These are phyloP conservation scores for Dendrostoma leiphaemia DNA, from an alignment of 2,329 filamentous ascomycete species.

Conservation along the genomic window DNA sequence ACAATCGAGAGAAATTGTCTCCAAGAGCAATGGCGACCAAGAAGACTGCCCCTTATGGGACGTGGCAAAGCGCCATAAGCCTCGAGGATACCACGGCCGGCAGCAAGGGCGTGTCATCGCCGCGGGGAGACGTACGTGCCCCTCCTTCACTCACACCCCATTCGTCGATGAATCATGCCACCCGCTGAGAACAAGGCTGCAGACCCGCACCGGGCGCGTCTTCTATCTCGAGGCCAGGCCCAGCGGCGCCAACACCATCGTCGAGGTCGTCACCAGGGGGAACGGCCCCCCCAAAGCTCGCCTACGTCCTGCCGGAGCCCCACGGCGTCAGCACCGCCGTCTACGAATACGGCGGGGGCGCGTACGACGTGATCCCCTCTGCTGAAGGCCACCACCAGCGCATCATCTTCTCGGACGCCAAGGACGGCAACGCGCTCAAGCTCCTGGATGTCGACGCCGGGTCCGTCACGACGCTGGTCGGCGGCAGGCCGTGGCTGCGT, in stretches of 20 bases:
- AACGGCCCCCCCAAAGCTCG: not conserved
- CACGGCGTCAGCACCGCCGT: slow-evolving; percentile 9
- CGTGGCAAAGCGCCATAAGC: slow-evolving; percentile 39
- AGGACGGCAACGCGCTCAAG: slow-evolving; percentile 38
- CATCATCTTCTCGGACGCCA: slow-evolving; percentile 45
- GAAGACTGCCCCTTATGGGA: slow-evolving; percentile 32
- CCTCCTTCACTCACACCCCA: not conserved
- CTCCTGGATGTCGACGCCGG: slow-evolving; percentile 37
- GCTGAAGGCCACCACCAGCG: slow-evolving; percentile 28
- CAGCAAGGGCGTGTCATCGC: slow-evolving; percentile 31
- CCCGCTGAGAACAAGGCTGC: not conserved
- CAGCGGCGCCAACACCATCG: slow-evolving; percentile 42
- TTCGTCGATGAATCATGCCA: no score
- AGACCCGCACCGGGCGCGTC: slow-evolving; percentile 30
- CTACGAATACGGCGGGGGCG: slow-evolving; percentile 15
- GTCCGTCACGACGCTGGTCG: slow-evolving; percentile 32
- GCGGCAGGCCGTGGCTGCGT: slow-evolving; percentile 31
- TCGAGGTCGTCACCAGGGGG: slow-evolving; percentile 36
- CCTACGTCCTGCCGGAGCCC: slow-evolving; percentile 20
- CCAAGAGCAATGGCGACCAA: slow-evolving; percentile 24
- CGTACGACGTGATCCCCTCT: slow-evolving; percentile 5
- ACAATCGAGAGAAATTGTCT: not conserved
- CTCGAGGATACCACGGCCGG: slow-evolving; percentile 35
- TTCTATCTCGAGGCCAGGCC: slow-evolving; percentile 37
- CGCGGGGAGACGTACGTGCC: slow-evolving; percentile 33